phyloP scores from a whole-genome alignment of 306 rosid genomes.

The Arachis hypogaea region DNA sequence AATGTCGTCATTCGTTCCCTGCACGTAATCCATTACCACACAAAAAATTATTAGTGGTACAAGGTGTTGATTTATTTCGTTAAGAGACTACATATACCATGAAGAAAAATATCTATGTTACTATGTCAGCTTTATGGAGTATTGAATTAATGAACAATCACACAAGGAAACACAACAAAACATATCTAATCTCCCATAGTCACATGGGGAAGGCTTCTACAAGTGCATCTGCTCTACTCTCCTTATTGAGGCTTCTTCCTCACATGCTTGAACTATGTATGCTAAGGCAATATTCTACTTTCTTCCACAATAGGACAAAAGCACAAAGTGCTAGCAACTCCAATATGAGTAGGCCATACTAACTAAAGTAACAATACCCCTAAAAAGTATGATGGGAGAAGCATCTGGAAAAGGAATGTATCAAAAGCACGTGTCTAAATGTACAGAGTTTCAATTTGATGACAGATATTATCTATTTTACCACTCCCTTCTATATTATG shows the following conservation, averaged over 20 bases:
- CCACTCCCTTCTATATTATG: neutral
- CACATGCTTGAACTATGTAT: too few species aligned
- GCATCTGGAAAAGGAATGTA: constrained; percentile 5
- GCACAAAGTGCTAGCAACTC: neutral
- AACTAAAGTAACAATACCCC: neutral
- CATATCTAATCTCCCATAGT: neutral
- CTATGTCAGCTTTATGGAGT: neutral
- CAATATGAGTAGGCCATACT: neutral
- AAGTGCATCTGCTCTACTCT: neutral
- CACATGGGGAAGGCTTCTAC: neutral
- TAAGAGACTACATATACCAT: neutral
- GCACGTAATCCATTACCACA: constrained; percentile 42
- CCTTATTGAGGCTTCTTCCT: too few species aligned
- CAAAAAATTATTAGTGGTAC: constrained; percentile 34
- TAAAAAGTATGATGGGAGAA: constrained; percentile 3
- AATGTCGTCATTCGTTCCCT: constrained; percentile 96
- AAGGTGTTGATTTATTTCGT: constrained; percentile 22
- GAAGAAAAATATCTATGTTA: constrained; percentile 7
- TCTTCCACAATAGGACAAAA: neutral
- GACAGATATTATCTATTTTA: neutral
- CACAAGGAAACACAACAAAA: neutral
- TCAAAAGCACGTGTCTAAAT: neutral
- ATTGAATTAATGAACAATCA: neutral
- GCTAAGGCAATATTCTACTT: neutral
- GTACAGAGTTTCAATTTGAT: neutral